Percentiles rank a stretch among this genome's conserved stretches.
phyloP scores from a whole-genome alignment of 129 eudicot species.

The Saussurea involucrata region DNA sequence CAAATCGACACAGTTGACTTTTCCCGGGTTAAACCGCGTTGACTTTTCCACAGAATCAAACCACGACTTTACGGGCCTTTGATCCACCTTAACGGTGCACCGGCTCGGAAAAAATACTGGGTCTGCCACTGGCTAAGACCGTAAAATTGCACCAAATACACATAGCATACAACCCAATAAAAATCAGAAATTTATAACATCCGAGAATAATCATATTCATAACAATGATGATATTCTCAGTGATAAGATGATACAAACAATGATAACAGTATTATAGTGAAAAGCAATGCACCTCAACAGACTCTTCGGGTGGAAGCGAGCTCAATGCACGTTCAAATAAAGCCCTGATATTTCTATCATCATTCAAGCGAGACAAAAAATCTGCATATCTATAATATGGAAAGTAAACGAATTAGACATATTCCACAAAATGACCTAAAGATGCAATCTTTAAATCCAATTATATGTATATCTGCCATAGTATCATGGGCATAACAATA shows the following conservation, averaged over 20 bases:
- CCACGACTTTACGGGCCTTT: too few relatives aligned
- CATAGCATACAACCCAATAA: not conserved
- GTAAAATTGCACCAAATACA: not conserved
- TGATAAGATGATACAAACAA: not conserved
- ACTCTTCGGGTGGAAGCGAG: conserved; percentile 85
- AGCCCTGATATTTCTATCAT: conserved; percentile 96
- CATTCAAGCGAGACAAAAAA: conserved; percentile 85
- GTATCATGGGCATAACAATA: not conserved
- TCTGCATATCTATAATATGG: conserved; percentile 81
- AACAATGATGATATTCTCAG: not conserved
- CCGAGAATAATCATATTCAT: not conserved
- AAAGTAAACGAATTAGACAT: not conserved
- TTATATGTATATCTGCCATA: not conserved
- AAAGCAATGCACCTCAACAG: conserved; percentile 70
- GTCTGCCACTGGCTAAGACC: not conserved
- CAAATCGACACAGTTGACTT: too few relatives aligned
- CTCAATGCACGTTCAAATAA: conserved; percentile 96
- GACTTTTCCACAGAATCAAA: too few relatives aligned
- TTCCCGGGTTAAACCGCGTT: too few relatives aligned
- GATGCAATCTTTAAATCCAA: not conserved
- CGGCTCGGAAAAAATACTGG: too few relatives aligned
- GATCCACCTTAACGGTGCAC: too few relatives aligned
- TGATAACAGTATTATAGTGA: not conserved
- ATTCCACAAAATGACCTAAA: conserved; percentile 6
- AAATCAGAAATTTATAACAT: not conserved